phyloP scores from a whole-genome alignment of 805 yeast species.

The Starmera amethionina region DNA sequence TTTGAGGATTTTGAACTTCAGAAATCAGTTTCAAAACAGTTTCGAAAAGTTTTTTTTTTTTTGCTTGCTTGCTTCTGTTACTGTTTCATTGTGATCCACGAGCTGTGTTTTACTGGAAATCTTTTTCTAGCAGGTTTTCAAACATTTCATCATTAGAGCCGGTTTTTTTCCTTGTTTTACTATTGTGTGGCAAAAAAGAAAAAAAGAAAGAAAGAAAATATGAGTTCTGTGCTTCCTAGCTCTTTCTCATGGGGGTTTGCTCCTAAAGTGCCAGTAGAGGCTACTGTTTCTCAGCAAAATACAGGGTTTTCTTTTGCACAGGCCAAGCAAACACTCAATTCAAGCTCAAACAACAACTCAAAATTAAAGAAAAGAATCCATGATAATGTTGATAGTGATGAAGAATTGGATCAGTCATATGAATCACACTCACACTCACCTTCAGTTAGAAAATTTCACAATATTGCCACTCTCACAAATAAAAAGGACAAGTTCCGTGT shows the following conservation, averaged over 20 bases:
- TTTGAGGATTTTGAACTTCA: too few relatives aligned
- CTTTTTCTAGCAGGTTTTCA: too few relatives aligned
- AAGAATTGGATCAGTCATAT: background rate
- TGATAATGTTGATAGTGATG: constrained; percentile 7
- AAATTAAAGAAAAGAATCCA: constrained; percentile 8
- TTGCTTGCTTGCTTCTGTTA: too few relatives aligned
- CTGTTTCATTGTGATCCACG: too few relatives aligned
- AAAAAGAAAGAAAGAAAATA: background rate
- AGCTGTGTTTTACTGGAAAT: too few relatives aligned
- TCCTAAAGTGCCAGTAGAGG: constrained; percentile 21
- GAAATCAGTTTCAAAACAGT: too few relatives aligned
- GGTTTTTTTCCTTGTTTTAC: too few relatives aligned
- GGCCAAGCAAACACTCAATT: background rate
- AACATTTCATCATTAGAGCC: too few relatives aligned
- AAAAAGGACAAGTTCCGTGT: constrained; percentile 7
- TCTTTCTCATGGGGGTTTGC: constrained; percentile 18
- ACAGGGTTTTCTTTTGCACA: background rate
- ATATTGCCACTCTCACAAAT: background rate
- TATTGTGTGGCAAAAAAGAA: too few relatives aligned
- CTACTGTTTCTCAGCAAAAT: background rate
- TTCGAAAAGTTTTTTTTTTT: too few relatives aligned
- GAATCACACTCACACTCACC: too few relatives aligned
- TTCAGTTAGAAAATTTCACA: background rate
- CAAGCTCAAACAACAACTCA: background rate
- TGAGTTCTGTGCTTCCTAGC: constrained; percentile 3